Percentiles rank a stretch among this genome's conserved stretches.
Conservation (phyloP, 768 basidiomycete species). For the Suillus variegatus region DNA sequence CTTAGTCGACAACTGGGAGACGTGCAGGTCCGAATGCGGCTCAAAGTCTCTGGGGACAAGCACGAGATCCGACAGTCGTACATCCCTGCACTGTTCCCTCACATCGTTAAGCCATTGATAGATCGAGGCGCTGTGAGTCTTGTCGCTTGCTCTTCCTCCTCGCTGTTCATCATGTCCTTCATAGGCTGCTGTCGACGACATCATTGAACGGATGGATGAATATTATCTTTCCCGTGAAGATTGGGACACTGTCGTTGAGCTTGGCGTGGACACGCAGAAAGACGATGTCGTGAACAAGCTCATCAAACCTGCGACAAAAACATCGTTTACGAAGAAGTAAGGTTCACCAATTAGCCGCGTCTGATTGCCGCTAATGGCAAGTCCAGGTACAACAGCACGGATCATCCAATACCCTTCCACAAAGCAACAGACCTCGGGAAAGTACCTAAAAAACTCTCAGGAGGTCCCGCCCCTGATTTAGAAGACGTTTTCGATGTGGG, state of each 20-base stretch:
- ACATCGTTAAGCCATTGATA: constrained; percentile 77
- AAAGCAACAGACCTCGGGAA: constrained; percentile 83
- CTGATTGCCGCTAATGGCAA: background rate
- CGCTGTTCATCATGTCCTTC: constrained; percentile 10
- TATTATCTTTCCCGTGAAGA: constrained; percentile 94
- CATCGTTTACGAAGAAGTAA: constrained; percentile 83
- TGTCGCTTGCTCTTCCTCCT: background rate
- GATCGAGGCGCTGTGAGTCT: constrained; percentile 70
- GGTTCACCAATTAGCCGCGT: constrained; percentile 23
- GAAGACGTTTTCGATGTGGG: constrained; percentile 89
- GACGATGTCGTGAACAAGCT: constrained; percentile 81
- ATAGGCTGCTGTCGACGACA: constrained; percentile 76
- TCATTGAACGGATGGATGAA: constrained; percentile 89
- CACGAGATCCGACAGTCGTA: constrained; percentile 90
- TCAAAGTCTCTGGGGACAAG: constrained; percentile 90
- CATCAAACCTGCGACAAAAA: constrained; percentile 79
- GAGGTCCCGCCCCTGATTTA: constrained; percentile 79
- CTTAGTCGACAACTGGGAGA: constrained; percentile 80
- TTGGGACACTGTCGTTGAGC: constrained; percentile 94
- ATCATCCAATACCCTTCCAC: constrained; percentile 96
- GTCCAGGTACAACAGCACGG: constrained; percentile 81
- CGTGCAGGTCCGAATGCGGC: constrained; percentile 93
- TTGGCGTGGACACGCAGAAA: constrained; percentile 81
- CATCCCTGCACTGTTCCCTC: constrained; percentile 82
- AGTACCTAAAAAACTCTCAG: constrained; percentile 74